phyloP scores from a whole-genome alignment of 148 eudicot species.

The Silene conica region DNA sequence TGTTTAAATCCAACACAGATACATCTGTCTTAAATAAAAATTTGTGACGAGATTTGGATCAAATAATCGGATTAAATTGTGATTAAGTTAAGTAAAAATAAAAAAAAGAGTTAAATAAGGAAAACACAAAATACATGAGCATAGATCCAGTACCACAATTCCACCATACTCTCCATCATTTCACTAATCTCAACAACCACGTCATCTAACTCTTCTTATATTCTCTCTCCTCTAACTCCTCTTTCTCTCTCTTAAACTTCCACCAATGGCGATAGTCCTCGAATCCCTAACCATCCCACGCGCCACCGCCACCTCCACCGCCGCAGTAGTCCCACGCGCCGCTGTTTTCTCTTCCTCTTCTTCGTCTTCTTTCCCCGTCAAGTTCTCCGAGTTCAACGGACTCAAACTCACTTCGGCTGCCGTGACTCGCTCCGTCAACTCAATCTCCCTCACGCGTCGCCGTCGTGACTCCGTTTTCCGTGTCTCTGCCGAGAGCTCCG shows the following conservation, averaged over 20 bases:
- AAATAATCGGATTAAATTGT: no score
- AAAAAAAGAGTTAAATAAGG: neutral
- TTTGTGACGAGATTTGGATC: no score
- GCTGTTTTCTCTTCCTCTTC: constrained; percentile 26
- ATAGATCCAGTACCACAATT: neutral
- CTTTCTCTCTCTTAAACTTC: constrained; percentile 12
- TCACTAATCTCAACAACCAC: constrained; percentile 7
- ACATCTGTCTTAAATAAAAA: no score
- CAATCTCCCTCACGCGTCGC: constrained; percentile 8
- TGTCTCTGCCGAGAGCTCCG: constrained; percentile 66
- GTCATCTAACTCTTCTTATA: neutral
- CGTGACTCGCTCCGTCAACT: constrained; percentile 27
- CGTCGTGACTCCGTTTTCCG: constrained; percentile 23
- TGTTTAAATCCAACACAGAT: no score
- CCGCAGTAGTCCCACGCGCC: constrained; percentile 31
- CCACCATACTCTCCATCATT: neutral
- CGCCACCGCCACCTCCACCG: constrained; percentile 38
- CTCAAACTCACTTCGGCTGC: constrained; percentile 30
- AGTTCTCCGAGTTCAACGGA: constrained; percentile 38
- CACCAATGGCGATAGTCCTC: constrained; percentile 50
- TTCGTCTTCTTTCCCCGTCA: constrained; percentile 26
- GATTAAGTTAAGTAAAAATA: no score
- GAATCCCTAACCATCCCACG: constrained; percentile 55
- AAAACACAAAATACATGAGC: neutral
- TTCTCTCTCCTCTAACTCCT: constrained; percentile 8